Evolutionary conservation across 2,329 filamentous ascomycete species (phyloP), one percentile per base, ranked within the genome.

Genomic region (Atkinsonella hypoxylon): DNA sequence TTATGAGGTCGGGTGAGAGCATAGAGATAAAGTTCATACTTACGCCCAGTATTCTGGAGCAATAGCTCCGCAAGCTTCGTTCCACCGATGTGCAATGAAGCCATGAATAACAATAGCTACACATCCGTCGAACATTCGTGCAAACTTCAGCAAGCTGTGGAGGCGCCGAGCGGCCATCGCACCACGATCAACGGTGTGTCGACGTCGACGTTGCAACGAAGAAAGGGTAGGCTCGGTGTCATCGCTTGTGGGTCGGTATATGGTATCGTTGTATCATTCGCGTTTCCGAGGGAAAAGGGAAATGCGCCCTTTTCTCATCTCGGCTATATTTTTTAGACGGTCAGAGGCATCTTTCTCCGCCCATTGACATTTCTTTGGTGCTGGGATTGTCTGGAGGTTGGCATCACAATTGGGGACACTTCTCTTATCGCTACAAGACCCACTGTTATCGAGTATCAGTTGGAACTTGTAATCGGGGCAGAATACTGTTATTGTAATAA

Each of bases 1-100:
- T 20, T n/a, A 10, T 17, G 18, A 1, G 3, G 18, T 5, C 17
- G 11, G 11, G 39, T 18, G 10, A 13, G 18, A 11, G 36, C 20
- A 11, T 11, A 31, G n/a, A 17, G 8, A 32, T 10, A 17, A 31
- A 17, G 15, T 30, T 5, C 15, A 46, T 44, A 61, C 65, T 54
- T 52, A 68, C 65, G 7, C 65, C 65, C 0, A 65, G 51, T 15
- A 66, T 6, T 62, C 65, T 6, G 65, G 62, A 1, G 62, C 59
- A 1, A 62, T 54, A 3, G 62, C 56, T 12, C 62, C 61, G 22
- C 56, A 58, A 42, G 60, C 61, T 11, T 55, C 52, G 0, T 61
- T 54, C 66, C 66, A 69, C 38, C 56, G 56, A 30, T 63, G 63
- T 40, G 62, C 60, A 31, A 66, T 53, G 36, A 59, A 69, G 12